phyloP scores from a whole-genome alignment of 192 early-diverging fungal species.

The Entomortierella beljakovae region DNA sequence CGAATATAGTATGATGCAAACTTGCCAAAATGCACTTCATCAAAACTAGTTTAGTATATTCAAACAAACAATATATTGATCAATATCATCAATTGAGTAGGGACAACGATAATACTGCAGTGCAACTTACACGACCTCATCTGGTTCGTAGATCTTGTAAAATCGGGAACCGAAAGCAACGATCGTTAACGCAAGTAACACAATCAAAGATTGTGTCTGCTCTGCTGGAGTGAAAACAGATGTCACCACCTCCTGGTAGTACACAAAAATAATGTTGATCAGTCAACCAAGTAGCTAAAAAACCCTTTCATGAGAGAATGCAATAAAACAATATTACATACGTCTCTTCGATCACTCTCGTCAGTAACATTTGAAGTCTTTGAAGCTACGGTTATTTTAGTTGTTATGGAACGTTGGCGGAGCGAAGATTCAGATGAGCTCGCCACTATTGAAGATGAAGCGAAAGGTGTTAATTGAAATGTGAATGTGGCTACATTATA shows the following conservation, averaged over 20 bases:
- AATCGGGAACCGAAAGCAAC: constrained; percentile 73
- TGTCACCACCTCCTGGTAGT: constrained; percentile 8
- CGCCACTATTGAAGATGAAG: constrained; percentile 9
- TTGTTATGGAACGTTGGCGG: constrained; percentile 22
- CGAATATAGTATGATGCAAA: constrained; percentile 94
- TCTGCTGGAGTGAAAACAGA: constrained; percentile 29
- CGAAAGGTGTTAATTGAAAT: neutral
- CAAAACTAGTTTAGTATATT: constrained; percentile 75
- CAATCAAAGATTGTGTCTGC: constrained; percentile 16
- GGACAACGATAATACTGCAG: neutral
- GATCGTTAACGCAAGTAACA: constrained; percentile 44
- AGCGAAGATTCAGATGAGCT: constrained; percentile 19
- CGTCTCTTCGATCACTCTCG: constrained; percentile 11
- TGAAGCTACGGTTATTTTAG: neutral
- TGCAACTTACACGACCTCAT: constrained; percentile 75
- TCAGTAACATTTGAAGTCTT: neutral
- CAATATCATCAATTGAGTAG: neutral
- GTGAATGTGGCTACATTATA: neutral
- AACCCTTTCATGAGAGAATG: neutral
- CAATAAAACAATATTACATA: neutral
- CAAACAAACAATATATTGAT: neutral
- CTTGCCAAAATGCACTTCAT: constrained; percentile 99
- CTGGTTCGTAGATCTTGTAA: constrained; percentile 75
- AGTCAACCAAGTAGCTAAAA: neutral
- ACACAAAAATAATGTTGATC: neutral